Evolutionary conservation across 2,329 filamentous ascomycete species (phyloP).

Genomic region (Pseudonectria foliicola): DNA sequence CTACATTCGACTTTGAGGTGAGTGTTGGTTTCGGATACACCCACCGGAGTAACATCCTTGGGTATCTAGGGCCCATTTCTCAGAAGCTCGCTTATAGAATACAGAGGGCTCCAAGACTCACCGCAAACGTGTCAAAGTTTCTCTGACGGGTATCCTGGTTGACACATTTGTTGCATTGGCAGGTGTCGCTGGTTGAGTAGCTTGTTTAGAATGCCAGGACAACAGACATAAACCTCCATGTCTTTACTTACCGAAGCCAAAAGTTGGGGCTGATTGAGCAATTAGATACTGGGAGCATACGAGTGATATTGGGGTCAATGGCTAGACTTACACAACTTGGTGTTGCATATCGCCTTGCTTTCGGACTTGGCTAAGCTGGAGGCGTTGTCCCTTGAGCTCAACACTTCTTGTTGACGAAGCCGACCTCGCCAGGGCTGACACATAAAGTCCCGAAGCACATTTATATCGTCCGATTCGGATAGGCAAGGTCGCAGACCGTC

Average conservation of each 20-base stretch:
- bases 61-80: conserved; percentile 26
- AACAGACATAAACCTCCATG: not conserved
- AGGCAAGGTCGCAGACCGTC: conserved; percentile 1
- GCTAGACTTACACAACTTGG: conserved; percentile 15
- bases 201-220: conserved; percentile 7
- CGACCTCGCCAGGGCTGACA: conserved; percentile 4
- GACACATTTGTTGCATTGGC: conserved; percentile 34
- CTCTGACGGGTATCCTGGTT: conserved; percentile 36
- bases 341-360: conserved; percentile 3
- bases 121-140: conserved; percentile 35
- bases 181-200: conserved; percentile 31
- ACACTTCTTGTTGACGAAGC: conserved; percentile 8
- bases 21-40: conserved; percentile 19
- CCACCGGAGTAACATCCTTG: conserved; percentile 21
- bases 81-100: not conserved
- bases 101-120: conserved; percentile 11
- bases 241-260: conserved; percentile 21
- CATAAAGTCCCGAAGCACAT: conserved; percentile 3
- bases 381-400: conserved; percentile 4
- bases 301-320: not conserved
- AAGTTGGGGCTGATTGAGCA: conserved; percentile 19
- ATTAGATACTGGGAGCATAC: conserved; percentile 3
- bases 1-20: conserved; percentile 30
- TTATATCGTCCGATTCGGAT: conserved; percentile 4
- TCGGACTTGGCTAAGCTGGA: conserved; percentile 10